A percentile compares a stretch with the other conserved stretches of the same genome.
These are phyloP conservation scores for Rutstroemia sp. DNA, from an alignment of 2,329 filamentous ascomycete species.

Conservation along the genomic window DNA sequence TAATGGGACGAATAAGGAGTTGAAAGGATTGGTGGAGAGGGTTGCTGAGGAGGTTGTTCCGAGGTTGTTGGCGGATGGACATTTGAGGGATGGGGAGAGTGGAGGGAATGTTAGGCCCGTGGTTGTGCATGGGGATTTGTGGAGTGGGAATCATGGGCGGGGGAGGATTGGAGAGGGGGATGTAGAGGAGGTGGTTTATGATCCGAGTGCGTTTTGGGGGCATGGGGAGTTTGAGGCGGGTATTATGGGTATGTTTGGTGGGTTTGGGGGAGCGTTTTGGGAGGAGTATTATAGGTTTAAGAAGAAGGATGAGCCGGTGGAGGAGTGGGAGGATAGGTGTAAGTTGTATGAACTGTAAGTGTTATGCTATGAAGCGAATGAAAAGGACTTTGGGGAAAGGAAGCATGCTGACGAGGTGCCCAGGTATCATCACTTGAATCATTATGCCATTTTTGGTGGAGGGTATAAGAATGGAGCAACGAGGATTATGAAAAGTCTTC, in stretches of 20 bases:
- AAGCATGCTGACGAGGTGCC: conserved; percentile 1
- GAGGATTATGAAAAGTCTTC: conserved; percentile 68
- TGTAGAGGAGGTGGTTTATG: conserved; percentile 71
- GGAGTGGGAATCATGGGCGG: conserved; percentile 74
- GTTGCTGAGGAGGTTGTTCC: conserved; percentile 63
- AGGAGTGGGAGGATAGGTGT: conserved; percentile 80
- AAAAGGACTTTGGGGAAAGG: neutral
- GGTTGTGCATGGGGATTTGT: conserved; percentile 85
- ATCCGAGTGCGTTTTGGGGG: conserved; percentile 73
- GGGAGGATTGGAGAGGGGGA: conserved; percentile 52
- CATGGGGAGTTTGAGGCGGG: conserved; percentile 88
- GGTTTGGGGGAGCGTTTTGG: conserved; percentile 66
- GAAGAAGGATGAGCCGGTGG: conserved; percentile 70
- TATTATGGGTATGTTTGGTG: conserved; percentile 96
- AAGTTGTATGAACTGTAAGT: conserved; percentile 75
- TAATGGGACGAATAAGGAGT: conserved; percentile 57
- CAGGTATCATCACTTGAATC: conserved; percentile 86
- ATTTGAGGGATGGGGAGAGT: conserved; percentile 43
- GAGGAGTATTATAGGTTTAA: conserved; percentile 69
- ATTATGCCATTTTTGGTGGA: conserved; percentile 64
- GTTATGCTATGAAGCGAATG: neutral
- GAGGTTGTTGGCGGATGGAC: conserved; percentile 60
- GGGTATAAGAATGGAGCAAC: conserved; percentile 71
- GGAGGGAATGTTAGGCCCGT: conserved; percentile 61
- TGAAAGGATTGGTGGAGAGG: conserved; percentile 56